phyloP scores from a whole-genome alignment of 1,139 yeast species.

The Wickerhamomyces sp. region DNA sequence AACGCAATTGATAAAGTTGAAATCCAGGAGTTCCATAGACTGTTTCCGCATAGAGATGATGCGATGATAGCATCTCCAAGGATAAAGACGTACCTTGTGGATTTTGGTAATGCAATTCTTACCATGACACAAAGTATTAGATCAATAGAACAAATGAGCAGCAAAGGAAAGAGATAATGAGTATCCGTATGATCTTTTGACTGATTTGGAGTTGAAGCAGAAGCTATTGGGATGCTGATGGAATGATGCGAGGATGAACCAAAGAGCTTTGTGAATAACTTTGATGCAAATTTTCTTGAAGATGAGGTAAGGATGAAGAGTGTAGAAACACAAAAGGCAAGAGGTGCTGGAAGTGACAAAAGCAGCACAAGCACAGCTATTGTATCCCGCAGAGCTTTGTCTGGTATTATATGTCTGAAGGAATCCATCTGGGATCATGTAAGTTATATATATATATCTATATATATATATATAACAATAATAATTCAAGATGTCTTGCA shows the following conservation, averaged over 20 bases:
- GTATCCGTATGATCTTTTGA: slow-evolving; percentile 7
- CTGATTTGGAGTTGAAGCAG: background rate
- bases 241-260: slow-evolving; percentile 1
- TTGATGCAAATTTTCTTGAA: slow-evolving; percentile 37
- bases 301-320: slow-evolving; percentile 39
- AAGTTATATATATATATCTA: too few relatives aligned
- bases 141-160: slow-evolving; percentile 26
- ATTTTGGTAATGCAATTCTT: slow-evolving; percentile 31
- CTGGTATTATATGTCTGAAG: slow-evolving; percentile 25
- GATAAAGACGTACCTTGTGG: slow-evolving; percentile 35
- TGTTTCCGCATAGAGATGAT: slow-evolving; percentile 39
- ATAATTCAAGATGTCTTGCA: too few relatives aligned
- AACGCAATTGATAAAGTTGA: slow-evolving; percentile 8
- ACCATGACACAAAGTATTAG: slow-evolving; percentile 31
- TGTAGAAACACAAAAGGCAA: slow-evolving; percentile 35
- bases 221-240: background rate
- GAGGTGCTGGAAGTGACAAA: slow-evolving; percentile 36
- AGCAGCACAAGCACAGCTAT: slow-evolving; percentile 40
- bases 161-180: slow-evolving; percentile 17
- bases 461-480: too few relatives aligned
- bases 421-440: slow-evolving; percentile 3
- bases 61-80: slow-evolving; percentile 45
- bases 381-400: slow-evolving; percentile 39
- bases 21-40: slow-evolving; percentile 10
- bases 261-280: slow-evolving; percentile 30